Evolutionary conservation across 176 grass and related monocot genomes (phyloP).

Genomic region (Metroxylon sagu): DNA sequence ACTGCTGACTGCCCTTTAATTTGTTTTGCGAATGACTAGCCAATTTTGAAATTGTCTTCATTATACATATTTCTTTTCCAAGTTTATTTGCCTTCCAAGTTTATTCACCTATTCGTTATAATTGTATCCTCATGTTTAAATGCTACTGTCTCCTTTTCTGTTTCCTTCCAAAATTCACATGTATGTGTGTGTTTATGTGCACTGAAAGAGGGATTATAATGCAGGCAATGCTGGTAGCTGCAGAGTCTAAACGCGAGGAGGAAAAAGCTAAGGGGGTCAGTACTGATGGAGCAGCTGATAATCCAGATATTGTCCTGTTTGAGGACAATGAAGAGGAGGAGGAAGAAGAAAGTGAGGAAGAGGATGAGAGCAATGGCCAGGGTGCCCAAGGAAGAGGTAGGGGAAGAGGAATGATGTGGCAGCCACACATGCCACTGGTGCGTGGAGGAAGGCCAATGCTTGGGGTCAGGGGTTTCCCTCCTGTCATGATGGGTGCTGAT

Average conservation of each 20-base stretch:
- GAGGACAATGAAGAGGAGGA: constrained; percentile 98
- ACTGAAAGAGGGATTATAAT: constrained; percentile 2
- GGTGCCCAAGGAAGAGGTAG: constrained; percentile 59
- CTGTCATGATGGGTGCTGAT: constrained; percentile 64
- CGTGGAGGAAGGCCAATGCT: constrained; percentile 48
- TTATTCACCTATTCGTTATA: too few species aligned
- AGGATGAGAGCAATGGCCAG: constrained; percentile 57
- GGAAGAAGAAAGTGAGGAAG: constrained; percentile 90
- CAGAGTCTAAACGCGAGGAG: constrained; percentile 72
- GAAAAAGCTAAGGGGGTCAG: constrained; percentile 90
- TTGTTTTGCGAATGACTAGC: too few species aligned
- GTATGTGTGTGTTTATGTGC: too few species aligned
- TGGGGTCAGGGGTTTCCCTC: constrained; percentile 64
- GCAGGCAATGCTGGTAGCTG: constrained; percentile 76
- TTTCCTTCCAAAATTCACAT: too few species aligned
- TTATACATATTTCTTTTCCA: too few species aligned
- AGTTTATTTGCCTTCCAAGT: too few species aligned
- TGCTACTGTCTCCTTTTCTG: too few species aligned
- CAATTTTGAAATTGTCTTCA: too few species aligned
- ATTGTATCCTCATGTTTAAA: too few species aligned
- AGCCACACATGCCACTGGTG: constrained; percentile 63
- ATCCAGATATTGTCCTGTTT: constrained; percentile 87
- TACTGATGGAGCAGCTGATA: constrained; percentile 47
- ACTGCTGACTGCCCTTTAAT: too few species aligned
- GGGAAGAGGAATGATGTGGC: constrained; percentile 74